These are phyloP conservation scores for Phaeosphaeriaceae sp. DNA, from an alignment of 2,329 filamentous ascomycete genomes.

Conservation along the genomic window DNA sequence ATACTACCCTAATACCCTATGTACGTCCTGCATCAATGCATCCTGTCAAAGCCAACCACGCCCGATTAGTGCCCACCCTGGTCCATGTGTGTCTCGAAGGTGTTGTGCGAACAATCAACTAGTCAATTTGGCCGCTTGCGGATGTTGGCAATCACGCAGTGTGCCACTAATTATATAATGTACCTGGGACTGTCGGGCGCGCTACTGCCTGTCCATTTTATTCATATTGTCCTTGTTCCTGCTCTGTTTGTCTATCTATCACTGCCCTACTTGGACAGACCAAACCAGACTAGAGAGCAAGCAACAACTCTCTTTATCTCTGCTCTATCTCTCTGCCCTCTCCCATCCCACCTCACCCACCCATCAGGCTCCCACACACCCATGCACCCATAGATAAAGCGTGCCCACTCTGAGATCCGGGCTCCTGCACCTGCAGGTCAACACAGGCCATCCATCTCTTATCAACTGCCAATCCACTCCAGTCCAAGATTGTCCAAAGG, in stretches of 20 bases:
- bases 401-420: constrained; percentile 10
- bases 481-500: constrained; percentile 24
- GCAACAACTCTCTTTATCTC: too few relatives aligned
- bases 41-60: constrained; percentile 9
- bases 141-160: constrained; percentile 5
- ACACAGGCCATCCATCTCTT: too few relatives aligned
- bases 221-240: too few relatives aligned
- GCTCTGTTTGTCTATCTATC: too few relatives aligned
- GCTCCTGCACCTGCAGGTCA: constrained; percentile 21
- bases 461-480: constrained; percentile 1
- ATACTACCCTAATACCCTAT: too few relatives aligned
- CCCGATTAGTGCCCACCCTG: constrained; percentile 11
- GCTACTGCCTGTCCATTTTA: too few relatives aligned
- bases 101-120: constrained; percentile 8
- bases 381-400: constrained; percentile 9
- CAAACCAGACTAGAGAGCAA: too few relatives aligned
- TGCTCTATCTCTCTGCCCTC: too few relatives aligned
- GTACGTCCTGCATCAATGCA: too few relatives aligned
- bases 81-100: constrained; percentile 16
- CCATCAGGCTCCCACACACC: neutral
- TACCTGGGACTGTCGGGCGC: too few relatives aligned
- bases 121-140: constrained; percentile 1
- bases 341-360: too few relatives aligned
- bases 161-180: constrained; percentile 16
- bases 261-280: too few relatives aligned